phyloP scores from a whole-genome alignment of 345 rosid species.

The Eucalyptus decipiens region DNA sequence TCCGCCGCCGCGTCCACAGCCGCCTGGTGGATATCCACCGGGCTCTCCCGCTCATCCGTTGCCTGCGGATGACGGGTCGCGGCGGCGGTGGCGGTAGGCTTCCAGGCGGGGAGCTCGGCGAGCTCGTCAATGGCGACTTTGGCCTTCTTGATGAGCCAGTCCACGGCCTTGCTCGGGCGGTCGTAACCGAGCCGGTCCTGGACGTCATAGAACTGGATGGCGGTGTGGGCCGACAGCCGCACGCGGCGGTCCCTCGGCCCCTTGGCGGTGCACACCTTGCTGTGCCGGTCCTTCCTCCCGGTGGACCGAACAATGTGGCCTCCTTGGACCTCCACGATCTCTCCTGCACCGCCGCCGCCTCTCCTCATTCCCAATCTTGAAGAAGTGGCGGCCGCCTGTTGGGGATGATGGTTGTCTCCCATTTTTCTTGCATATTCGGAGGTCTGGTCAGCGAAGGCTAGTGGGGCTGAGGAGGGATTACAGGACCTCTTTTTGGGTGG shows the following conservation, averaged over 20 bases:
- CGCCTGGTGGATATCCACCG: neutral
- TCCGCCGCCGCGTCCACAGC: neutral
- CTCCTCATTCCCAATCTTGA: constrained; percentile 42
- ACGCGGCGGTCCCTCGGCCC: constrained; percentile 97
- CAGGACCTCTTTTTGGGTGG: constrained; percentile 27
- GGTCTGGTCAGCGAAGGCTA: constrained; percentile 9
- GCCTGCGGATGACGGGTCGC: neutral
- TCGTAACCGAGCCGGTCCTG: constrained; percentile 93
- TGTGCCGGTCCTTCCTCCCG: constrained; percentile 82
- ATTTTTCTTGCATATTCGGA: constrained; percentile 42
- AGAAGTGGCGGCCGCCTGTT: constrained; percentile 27
- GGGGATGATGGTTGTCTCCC: constrained; percentile 17
- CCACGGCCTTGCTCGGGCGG: constrained; percentile 95
- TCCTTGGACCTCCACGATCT: constrained; percentile 92
- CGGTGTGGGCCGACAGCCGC: constrained; percentile 91
- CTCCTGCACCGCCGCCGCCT: constrained; percentile 28
- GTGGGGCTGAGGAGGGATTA: neutral
- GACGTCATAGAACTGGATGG: constrained; percentile 91
- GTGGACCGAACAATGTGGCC: constrained; percentile 92
- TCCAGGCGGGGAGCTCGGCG: constrained; percentile 77
- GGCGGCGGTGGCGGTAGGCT: constrained; percentile 20
- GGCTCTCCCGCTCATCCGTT: neutral
- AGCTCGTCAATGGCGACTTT: constrained; percentile 79
- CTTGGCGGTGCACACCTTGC: constrained; percentile 90
- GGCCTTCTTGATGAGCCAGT: constrained; percentile 88